phyloP scores from a whole-genome alignment of 1,284 basidiomycete genomes.

The Naganishia sp. region DNA sequence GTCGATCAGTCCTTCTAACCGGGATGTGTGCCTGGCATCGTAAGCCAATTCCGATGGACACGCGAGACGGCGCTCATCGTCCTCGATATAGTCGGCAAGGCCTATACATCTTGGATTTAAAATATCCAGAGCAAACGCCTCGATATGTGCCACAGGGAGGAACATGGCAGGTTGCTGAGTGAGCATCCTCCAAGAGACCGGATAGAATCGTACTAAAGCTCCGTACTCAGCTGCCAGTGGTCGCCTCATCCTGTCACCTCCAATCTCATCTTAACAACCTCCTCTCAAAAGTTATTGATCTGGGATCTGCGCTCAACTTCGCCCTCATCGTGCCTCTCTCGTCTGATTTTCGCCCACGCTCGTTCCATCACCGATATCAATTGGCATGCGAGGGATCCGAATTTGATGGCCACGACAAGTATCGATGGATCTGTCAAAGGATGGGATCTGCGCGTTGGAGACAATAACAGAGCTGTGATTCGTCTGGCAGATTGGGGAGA shows the following conservation, averaged over 20 bases:
- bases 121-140: constrained; percentile 81
- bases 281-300: constrained; percentile 90
- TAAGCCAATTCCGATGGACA: constrained; percentile 26
- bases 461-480: constrained; percentile 47
- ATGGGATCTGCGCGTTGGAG: constrained; percentile 70
- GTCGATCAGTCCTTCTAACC: constrained; percentile 53
- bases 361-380: constrained; percentile 95
- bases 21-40: constrained; percentile 55
- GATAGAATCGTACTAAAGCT: background rate
- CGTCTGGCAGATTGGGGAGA: constrained; percentile 54
- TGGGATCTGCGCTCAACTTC: constrained; percentile 75
- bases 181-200: constrained; percentile 31
- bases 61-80: background rate
- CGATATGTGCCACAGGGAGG: constrained; percentile 93
- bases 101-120: constrained; percentile 93
- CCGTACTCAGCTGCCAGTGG: constrained; percentile 72
- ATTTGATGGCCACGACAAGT: constrained; percentile 58
- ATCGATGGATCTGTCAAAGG: constrained; percentile 59
- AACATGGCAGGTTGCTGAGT: constrained; percentile 90
- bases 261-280: constrained; percentile 92
- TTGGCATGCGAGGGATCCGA: constrained; percentile 82
- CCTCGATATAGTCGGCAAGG: constrained; percentile 69
- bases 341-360: constrained; percentile 80
- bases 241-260: constrained; percentile 82
- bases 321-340: constrained; percentile 71